Base-by-base conservation (phyloP, 2,329 filamentous ascomycete genomes). In the Colletotrichum lentis region DNA sequence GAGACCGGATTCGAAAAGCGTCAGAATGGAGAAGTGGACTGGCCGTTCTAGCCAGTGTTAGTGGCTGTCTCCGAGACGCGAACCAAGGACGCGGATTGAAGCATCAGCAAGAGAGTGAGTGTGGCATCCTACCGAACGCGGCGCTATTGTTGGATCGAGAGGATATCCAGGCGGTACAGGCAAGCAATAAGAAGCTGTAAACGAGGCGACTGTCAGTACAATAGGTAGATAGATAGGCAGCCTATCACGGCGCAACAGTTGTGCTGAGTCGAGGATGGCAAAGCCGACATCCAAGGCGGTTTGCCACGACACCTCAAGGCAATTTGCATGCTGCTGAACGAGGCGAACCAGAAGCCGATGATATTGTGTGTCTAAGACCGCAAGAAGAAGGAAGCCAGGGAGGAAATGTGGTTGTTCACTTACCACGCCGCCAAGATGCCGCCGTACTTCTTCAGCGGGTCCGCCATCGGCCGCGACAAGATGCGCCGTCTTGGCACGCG, bases 71-170 rank as follows among this genome's bases (percentile, higher is more conserved):
- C 20, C 18, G 10, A 22, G 18, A 37, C 50, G 20, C 3, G n/a
- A 31, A 31, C 7, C 7, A 2, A 31, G 7, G 27, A 31, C 7
- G 27, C 7, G 16, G 1, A 20, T 7, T 37, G 8, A 54, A 12
- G 10, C 16, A 41, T 55, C 18, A 14, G 16, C n/a, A 11, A 4
- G 14, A 24, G 12, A 18, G 37, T 12, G 12, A 18, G 24, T 18
- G 4, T 14, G 16, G 24, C 44, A 37, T 11, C 27, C 70, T 77
- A 79, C 78, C 77, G 68, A 79, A 80, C 20, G 77, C 76, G 47
- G 77, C 76, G 67, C 77, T 79, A 61, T 68, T 74, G 63, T 76
- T 75, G 67, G 76, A 80, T 65, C 78, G 73, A 16, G 72, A 74
- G 24, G 75, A 76, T 62, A 78, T 62, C 64, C 76, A 73, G 24